A percentile compares a stretch with the other conserved stretches of the same genome.
These are phyloP conservation scores for Hortaea sp. DNA, from an alignment of 2,329 filamentous ascomycete genomes.

Conservation along the genomic window DNA sequence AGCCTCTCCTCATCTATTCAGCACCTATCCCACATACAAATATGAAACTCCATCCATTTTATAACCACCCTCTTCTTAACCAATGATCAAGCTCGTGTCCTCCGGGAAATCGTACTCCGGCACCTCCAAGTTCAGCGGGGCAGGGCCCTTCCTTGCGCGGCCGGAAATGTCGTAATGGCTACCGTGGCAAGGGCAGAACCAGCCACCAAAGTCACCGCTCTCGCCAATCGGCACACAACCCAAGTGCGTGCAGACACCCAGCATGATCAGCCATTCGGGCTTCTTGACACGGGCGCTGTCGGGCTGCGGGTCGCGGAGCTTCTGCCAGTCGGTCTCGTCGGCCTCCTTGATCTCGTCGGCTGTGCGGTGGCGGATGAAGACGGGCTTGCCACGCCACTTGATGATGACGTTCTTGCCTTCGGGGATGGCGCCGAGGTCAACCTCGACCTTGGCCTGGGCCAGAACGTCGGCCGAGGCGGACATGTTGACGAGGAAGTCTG, in stretches of 20 bases:
- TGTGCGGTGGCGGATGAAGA: constrained; percentile 99
- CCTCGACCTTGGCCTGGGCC: constrained; percentile 99
- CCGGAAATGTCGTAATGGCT: constrained; percentile 99
- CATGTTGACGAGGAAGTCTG: constrained; percentile 99
- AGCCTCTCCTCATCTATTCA: neutral
- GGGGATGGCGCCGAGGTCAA: constrained; percentile 82
- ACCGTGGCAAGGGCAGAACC: constrained; percentile 99
- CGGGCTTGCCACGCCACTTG: constrained; percentile 99
- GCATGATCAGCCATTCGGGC: constrained; percentile 97
- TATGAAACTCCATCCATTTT: neutral
- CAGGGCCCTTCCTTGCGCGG: constrained; percentile 93
- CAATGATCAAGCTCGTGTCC: constrained; percentile 81
- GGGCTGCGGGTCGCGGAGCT: constrained; percentile 80
- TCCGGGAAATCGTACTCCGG: constrained; percentile 87
- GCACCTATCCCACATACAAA: no score
- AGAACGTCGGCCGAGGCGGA: constrained; percentile 95
- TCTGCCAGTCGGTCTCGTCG: constrained; percentile 72
- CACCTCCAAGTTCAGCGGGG: constrained; percentile 94
- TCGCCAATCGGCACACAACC: constrained; percentile 99
- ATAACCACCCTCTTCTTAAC: constrained; percentile 45
- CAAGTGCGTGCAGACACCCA: constrained; percentile 98
- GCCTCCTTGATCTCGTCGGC: constrained; percentile 87
- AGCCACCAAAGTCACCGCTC: constrained; percentile 94
- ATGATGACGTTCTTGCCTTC: constrained; percentile 99
- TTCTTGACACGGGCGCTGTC: constrained; percentile 94